Evolutionary conservation across 2,329 filamentous ascomycete species (phyloP), one percentile per base, ranked within the genome.

Genomic region (Coleophoma crateriformis): DNA sequence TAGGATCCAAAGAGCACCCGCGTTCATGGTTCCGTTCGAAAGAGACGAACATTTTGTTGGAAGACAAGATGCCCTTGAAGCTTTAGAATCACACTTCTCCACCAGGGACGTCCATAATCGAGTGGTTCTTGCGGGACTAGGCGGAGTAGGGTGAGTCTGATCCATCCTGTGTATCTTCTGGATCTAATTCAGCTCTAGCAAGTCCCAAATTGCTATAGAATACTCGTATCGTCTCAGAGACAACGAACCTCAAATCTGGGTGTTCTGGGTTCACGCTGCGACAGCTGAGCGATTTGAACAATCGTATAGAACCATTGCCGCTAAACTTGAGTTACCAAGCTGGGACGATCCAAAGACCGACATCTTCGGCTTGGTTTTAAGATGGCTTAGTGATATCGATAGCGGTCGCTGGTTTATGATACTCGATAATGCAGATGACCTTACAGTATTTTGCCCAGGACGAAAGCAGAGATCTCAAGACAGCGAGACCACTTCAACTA

Each of bases 231-330:
- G 2, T 2, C 19, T 19, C 2, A 19, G 3, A 19, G 11, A 7
- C 3, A 19, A 19, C 19, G 19, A 19, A 2, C 58, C 61, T 1
- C 12, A 58, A 14, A 60, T 54, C 8, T 65, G 55, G 53, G 52
- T 71, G 14, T 70, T 70, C 46, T 72, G 64, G 68, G 55, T 71
- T 2, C 46, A 57, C 37, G 54, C 47, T n/a, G 46, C 43, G 33
- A 53, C 49, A 33, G 15, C 35, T 8, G 46, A 33, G 1, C 39
- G 51, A 45, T 56, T 58, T 33, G 47, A 56, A 48, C 32, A 54
- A 38, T 51, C 45, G n/a, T 61, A 54, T 34, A 49, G n/a, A 33
- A 15, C 32, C 12, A 59, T 61, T 38, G 58, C 53, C n/a, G 43
- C 19, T 19, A 49, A 38, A 43, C 32, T 54, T 17, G 40, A 52